Base-by-base conservation (phyloP, 768 basidiomycete species). In the Boletellus ananas region DNA sequence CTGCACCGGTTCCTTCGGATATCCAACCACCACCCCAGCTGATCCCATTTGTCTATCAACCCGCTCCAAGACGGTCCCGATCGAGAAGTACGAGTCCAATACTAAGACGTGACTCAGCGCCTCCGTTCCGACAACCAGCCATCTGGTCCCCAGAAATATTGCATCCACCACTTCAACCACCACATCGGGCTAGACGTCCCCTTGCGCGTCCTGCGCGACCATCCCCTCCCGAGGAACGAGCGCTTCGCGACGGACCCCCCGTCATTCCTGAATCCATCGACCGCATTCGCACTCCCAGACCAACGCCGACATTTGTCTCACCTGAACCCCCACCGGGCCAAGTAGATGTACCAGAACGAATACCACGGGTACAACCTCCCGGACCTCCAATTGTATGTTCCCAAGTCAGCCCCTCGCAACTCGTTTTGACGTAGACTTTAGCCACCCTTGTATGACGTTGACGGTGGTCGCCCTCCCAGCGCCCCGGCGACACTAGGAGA, bases 1-100 rank as follows among this genome's bases (percentile, higher is more conserved):
- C 73, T 14, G 66, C 69, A 18, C 64, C 72, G 1, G 65, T 72
- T 6, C 70, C 70, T 14, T 66, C 69, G 7, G 67, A 69, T 13
- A 70, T 78, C 14, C 70, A 76, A 41, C 68, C 65, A 2, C 78
- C 84, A 12, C 84, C 85, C 0, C 65, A 72, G 4, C 59, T 86
- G 6, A 71, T 77, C 0, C 80, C 79, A 0, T 78, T 87, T 47
- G 64, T 67, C 12, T 84, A 81, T 57, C 76, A 79, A 35, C 80
- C 80, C 13, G 68, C 72, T 7, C 72, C 74, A 7, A 58, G 69
- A 39, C 61, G 61, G 16, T 47, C 67, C 1, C 66, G 74, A 31
- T 71, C 74, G 16, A 69, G 74, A 45, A 77, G 75, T 35, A 60
- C 71, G 16, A 75, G 74, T 52, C 76, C 77, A 1, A 44, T 46